A percentile compares a stretch with the other conserved stretches of the same genome.
phyloP scores from a whole-genome alignment of 139 green algal species.

The Desmodesmus armatus region DNA sequence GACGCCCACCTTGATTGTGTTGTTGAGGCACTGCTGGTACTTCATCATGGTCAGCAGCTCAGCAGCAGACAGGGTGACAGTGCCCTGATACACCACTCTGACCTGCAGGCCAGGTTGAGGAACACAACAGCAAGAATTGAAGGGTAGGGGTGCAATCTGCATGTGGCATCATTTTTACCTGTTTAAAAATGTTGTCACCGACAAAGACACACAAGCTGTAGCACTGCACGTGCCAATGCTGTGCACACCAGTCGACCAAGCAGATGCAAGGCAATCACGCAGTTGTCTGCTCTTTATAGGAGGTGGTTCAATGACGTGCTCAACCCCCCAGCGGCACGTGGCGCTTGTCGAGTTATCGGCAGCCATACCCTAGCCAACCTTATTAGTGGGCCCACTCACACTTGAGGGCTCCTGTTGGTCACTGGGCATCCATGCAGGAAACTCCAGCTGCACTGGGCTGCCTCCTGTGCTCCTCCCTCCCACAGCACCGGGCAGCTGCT shows the following conservation, averaged over 20 bases:
- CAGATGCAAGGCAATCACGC: too few relatives aligned
- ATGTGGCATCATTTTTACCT: too few relatives aligned
- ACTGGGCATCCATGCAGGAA: slow-evolving; percentile 8
- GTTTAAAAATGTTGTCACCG: too few relatives aligned
- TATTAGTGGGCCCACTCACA: background rate
- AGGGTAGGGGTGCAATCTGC: too few relatives aligned
- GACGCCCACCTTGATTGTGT: slow-evolving; percentile 27
- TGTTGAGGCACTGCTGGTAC: slow-evolving; percentile 6
- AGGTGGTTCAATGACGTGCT: too few relatives aligned
- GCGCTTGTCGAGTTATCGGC: too few relatives aligned
- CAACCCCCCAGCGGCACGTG: too few relatives aligned
- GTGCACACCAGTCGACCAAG: too few relatives aligned
- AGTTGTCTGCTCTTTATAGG: too few relatives aligned
- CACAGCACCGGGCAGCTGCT: slow-evolving; percentile 4
- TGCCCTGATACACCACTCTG: background rate
- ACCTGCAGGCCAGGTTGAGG: slow-evolving; percentile 2
- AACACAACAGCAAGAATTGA: background rate
- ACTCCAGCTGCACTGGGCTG: slow-evolving; percentile 3
- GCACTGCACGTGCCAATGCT: too few relatives aligned
- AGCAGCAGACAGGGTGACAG: background rate
- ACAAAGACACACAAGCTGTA: too few relatives aligned
- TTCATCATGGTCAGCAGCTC: slow-evolving; percentile 29
- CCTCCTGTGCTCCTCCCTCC: background rate
- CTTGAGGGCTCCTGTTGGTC: slow-evolving; percentile 27
- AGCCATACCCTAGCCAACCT: too few relatives aligned